phyloP scores from a whole-genome alignment of 1,284 basidiomycete species.

The Boletus semigastroideus region DNA sequence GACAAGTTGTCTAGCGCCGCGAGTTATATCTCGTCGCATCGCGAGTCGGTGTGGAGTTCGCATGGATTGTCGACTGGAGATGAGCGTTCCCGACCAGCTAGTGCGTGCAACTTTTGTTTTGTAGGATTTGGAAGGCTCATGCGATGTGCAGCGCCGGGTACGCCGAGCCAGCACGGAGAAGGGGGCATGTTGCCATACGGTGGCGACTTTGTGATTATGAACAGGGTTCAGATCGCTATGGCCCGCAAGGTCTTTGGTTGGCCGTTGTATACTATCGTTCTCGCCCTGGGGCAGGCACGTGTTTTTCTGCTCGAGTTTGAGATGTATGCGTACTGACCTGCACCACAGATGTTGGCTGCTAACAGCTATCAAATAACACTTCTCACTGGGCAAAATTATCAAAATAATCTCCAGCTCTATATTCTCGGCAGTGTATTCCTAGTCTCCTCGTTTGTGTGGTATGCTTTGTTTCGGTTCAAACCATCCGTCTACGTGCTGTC shows the following conservation, averaged over 20 bases:
- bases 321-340: slow-evolving; percentile 2
- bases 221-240: slow-evolving; percentile 77
- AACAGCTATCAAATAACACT: slow-evolving; percentile 96
- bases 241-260: slow-evolving; percentile 76
- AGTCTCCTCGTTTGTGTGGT: slow-evolving; percentile 84
- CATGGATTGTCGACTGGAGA: slow-evolving; percentile 55
- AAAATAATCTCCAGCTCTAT: slow-evolving; percentile 81
- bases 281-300: slow-evolving; percentile 77
- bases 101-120: slow-evolving; percentile 43
- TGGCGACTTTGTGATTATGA: slow-evolving; percentile 68
- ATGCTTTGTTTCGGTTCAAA: slow-evolving; percentile 84
- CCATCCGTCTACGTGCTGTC: slow-evolving; percentile 87
- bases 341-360: slow-evolving; percentile 66
- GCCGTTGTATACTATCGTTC: slow-evolving; percentile 89
- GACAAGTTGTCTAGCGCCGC: slow-evolving; percentile 80
- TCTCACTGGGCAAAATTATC: slow-evolving; percentile 81
- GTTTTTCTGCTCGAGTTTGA: slow-evolving; percentile 1
- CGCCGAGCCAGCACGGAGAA: slow-evolving; percentile 54
- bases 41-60: slow-evolving; percentile 83
- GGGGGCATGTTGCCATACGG: slow-evolving; percentile 59
- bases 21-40: slow-evolving; percentile 73
- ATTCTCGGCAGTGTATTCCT: slow-evolving; percentile 86
- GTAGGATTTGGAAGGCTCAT: slow-evolving; percentile 9
- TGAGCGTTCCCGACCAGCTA: slow-evolving; percentile 66
- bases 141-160: slow-evolving; percentile 34